These are phyloP conservation scores for Exophiala spinifera DNA, from an alignment of 2,329 filamentous ascomycete genomes.

Conservation along the genomic window DNA sequence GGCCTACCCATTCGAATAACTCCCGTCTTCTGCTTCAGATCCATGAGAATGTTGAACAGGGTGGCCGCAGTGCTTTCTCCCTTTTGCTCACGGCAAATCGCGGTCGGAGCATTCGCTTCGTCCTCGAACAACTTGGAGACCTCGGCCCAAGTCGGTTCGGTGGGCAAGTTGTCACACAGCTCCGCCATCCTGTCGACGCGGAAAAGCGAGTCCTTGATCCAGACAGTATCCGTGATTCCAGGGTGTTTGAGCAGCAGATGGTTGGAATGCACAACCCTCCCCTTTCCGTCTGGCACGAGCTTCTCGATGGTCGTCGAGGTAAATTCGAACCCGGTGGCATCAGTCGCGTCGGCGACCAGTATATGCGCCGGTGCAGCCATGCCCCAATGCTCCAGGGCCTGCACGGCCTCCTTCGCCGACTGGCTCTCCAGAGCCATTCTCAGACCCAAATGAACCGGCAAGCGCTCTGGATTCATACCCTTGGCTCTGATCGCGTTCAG, in stretches of 20 bases:
- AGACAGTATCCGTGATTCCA: conserved; percentile 4
- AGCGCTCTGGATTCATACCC: conserved; percentile 43
- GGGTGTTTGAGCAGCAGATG: background rate
- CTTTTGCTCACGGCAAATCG: conserved; percentile 36
- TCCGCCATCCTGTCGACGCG: conserved; percentile 1
- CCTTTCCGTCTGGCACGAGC: background rate
- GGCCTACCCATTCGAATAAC: conserved; percentile 34
- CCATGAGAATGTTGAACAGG: conserved; percentile 39
- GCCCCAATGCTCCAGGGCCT: conserved; percentile 41
- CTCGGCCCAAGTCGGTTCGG: conserved; percentile 16
- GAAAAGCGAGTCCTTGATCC: conserved; percentile 8
- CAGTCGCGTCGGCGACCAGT: conserved; percentile 47
- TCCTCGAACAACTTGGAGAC: conserved; percentile 37
- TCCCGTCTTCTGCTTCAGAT: conserved; percentile 31
- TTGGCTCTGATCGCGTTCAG: conserved; percentile 54
- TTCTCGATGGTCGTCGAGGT: conserved; percentile 46
- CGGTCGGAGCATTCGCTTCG: conserved; percentile 35
- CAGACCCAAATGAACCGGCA: conserved; percentile 55
- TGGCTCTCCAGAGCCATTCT: conserved; percentile 49
- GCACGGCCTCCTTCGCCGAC: conserved; percentile 44
- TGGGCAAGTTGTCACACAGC: background rate
- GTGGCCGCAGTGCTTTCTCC: conserved; percentile 30
- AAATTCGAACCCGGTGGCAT: conserved; percentile 49
- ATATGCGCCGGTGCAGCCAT: conserved; percentile 54
- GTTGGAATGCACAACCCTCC: conserved; percentile 1